These are phyloP conservation scores for Leucocoprinus sp. DNA, from an alignment of 768 basidiomycete species.

Conservation along the genomic window DNA sequence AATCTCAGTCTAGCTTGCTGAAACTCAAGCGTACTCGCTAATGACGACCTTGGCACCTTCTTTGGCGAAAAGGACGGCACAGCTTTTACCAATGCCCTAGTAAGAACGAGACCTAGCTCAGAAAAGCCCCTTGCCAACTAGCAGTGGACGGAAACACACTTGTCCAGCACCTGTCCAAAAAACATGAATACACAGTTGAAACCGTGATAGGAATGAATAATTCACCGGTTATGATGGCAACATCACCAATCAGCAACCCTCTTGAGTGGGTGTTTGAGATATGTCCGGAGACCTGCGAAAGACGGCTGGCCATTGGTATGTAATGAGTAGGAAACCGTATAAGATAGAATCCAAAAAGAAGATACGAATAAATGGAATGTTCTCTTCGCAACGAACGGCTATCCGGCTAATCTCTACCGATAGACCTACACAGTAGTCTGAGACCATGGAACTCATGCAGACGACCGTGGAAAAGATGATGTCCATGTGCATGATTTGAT, in stretches of 20 bases:
- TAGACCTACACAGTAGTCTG: no score
- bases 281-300: conserved; percentile 66
- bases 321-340: not conserved
- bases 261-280: conserved; percentile 43
- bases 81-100: conserved; percentile 72
- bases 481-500: no score
- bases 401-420: no score
- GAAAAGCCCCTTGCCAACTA: not conserved
- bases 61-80: conserved; percentile 70
- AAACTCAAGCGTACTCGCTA: conserved; percentile 49
- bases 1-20: conserved; percentile 2
- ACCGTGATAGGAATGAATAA: not conserved
- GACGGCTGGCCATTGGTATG: conserved; percentile 44
- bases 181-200: not conserved
- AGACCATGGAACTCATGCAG: no score
- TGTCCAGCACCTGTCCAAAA: conserved; percentile 60
- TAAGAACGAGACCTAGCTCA: conserved; percentile 3
- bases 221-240: conserved; percentile 81
- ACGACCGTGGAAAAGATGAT: no score
- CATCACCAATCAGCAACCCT: conserved; percentile 67
- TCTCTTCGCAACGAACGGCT: no score
- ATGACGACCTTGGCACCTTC: conserved; percentile 86
- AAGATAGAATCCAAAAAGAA: not conserved
- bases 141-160: conserved; percentile 28
- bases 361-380: no score